Conservation (phyloP, 23 red algal species). For the Porphyridium purpureum region DNA sequence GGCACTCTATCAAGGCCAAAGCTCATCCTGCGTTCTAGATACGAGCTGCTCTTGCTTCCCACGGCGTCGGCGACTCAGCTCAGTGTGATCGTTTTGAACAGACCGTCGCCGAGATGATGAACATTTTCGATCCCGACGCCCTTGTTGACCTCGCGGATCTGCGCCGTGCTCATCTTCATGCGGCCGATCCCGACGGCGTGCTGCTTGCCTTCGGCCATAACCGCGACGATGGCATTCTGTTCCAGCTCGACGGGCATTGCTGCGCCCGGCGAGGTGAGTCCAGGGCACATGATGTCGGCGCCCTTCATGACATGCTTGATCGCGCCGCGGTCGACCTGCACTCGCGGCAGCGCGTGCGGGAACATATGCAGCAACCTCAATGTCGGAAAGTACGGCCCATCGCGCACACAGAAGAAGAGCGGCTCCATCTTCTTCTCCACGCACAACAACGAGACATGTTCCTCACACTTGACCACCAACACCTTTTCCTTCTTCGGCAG, state of each 20-base stretch:
- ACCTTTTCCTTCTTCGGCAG: conserved; percentile 93
- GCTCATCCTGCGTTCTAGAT: too few species aligned
- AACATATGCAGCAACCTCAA: conserved; percentile 62
- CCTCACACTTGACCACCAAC: conserved; percentile 41
- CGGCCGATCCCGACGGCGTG: conserved; percentile 71
- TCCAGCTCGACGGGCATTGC: conserved; percentile 31
- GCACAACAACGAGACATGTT: conserved; percentile 30
- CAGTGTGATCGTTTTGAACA: conserved; percentile 44
- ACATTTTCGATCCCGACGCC: conserved; percentile 88
- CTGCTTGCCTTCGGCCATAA: conserved; percentile 59
- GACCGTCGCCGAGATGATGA: conserved; percentile 55
- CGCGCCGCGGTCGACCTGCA: conserved; percentile 86
- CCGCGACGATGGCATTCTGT: conserved; percentile 19
- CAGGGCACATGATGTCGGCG: conserved; percentile 88
- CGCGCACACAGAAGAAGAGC: conserved; percentile 57
- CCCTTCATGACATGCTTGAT: conserved; percentile 84
- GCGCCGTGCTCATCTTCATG: conserved; percentile 25
- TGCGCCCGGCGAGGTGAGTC: conserved; percentile 58
- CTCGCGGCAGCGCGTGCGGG: conserved; percentile 54
- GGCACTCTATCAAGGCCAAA: too few species aligned
- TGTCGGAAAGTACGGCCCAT: conserved; percentile 49
- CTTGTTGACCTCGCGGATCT: conserved; percentile 44
- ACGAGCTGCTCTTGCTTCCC: too few species aligned
- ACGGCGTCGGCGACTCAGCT: too few species aligned
- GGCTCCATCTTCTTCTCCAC: conserved; percentile 7